Percentiles rank a stretch among this genome's conserved stretches.
Conservation (phyloP, 2,329 filamentous ascomycete species). For the Ascochyta fabae region DNA sequence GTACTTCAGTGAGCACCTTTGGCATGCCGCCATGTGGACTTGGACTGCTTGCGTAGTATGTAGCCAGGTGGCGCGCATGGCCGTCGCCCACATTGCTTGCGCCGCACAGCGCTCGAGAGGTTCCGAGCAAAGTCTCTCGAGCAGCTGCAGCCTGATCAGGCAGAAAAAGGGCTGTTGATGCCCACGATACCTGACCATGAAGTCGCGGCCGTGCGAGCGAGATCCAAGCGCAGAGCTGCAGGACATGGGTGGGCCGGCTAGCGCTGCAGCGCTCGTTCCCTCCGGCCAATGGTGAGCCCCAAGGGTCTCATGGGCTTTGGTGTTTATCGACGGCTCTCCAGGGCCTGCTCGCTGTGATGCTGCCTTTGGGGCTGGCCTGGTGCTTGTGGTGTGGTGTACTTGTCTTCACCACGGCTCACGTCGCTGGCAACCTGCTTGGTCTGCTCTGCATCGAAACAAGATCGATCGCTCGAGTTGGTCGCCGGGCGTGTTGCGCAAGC, state of each 20-base stretch:
- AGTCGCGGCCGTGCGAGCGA: constrained; percentile 15
- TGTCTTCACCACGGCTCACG: background rate
- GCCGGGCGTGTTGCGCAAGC: constrained; percentile 13
- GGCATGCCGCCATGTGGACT: constrained; percentile 7
- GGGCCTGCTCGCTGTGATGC: constrained; percentile 13
- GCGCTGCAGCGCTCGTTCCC: constrained; percentile 9
- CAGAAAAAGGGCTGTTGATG: constrained; percentile 6
- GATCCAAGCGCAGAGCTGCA: constrained; percentile 22
- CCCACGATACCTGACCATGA: constrained; percentile 18
- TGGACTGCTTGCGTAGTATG: background rate
- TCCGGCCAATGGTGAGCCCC: constrained; percentile 23
- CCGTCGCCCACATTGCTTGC: background rate
- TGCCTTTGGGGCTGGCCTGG: constrained; percentile 17
- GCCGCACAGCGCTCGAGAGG: background rate
- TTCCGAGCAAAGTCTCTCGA: background rate
- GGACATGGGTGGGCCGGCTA: constrained; percentile 9
- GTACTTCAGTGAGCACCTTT: constrained; percentile 1
- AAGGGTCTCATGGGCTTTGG: constrained; percentile 14
- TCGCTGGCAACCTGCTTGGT: background rate
- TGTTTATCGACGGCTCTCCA: constrained; percentile 9
- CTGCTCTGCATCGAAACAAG: background rate
- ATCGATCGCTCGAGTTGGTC: constrained; percentile 2
- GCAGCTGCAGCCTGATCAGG: background rate
- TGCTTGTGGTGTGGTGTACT: constrained; percentile 12
- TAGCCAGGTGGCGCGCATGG: background rate